A percentile compares a stretch with the other conserved stretches of the same genome.
These are phyloP conservation scores for Pyrrhoderma noxium DNA, from an alignment of 1,284 basidiomycete genomes.

Conservation along the genomic window DNA sequence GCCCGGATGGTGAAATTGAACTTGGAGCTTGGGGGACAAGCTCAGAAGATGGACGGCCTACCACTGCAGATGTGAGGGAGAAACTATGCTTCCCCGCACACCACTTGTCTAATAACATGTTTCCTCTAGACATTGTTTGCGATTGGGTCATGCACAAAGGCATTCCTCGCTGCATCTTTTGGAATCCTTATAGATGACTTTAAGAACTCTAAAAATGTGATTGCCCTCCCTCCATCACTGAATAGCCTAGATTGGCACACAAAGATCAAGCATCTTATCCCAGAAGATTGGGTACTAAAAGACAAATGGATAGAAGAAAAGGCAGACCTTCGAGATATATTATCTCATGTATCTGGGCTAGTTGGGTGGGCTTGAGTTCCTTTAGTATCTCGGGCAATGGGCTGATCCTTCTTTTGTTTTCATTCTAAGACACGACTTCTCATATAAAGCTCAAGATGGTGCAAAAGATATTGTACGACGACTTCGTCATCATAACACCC, in stretches of 20 bases:
- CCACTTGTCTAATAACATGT: neutral
- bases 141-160: slow-evolving; percentile 40
- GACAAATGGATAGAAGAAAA: slow-evolving; percentile 32
- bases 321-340: slow-evolving; percentile 32
- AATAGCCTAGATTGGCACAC: slow-evolving; percentile 30
- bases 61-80: slow-evolving; percentile 26
- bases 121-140: slow-evolving; percentile 31
- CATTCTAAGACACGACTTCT: slow-evolving; percentile 11
- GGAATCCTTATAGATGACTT: slow-evolving; percentile 33
- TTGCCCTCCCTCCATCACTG: slow-evolving; percentile 24
- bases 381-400: neutral
- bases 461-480: slow-evolving; percentile 3
- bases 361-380: slow-evolving; percentile 15
- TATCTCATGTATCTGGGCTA: slow-evolving; percentile 22
- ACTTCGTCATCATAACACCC: slow-evolving; percentile 32
- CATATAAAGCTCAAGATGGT: slow-evolving; percentile 11
- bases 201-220: slow-evolving; percentile 25
- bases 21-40: slow-evolving; percentile 19
- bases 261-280: slow-evolving; percentile 34
- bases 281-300: slow-evolving; percentile 32
- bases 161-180: slow-evolving; percentile 33
- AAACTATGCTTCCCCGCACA: neutral
- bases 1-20: slow-evolving; percentile 11
- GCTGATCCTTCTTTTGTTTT: neutral
- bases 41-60: slow-evolving; percentile 27